These are phyloP conservation scores for Rhodotorula glutinis DNA, from an alignment of 1,284 basidiomycete genomes.

Conservation along the genomic window DNA sequence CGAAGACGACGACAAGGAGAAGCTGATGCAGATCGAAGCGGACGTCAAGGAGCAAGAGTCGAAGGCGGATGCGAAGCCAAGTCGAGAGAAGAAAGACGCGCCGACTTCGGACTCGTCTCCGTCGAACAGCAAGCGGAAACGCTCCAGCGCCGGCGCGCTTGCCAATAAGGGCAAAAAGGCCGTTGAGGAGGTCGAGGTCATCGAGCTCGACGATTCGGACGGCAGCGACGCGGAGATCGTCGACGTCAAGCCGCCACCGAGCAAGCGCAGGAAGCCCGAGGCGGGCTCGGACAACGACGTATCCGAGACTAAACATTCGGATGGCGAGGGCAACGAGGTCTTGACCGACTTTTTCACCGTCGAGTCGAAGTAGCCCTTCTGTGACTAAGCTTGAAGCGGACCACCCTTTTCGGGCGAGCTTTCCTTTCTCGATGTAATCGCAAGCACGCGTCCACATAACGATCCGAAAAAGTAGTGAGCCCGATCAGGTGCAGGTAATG, in stretches of 20 bases:
- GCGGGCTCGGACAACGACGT: not conserved
- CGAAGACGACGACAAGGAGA: slow-evolving; percentile 8
- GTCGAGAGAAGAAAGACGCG: too few species aligned
- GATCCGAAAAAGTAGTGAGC: too few species aligned
- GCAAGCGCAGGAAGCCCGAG: not conserved
- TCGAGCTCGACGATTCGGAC: not conserved
- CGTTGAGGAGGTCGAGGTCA: not conserved
- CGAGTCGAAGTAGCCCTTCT: too few species aligned
- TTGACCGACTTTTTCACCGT: slow-evolving; percentile 10
- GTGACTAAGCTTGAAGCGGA: not conserved
- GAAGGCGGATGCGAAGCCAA: not conserved
- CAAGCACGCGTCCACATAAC: too few species aligned
- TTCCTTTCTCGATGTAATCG: too few species aligned
- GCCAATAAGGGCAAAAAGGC: not conserved
- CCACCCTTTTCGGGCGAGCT: too few species aligned
- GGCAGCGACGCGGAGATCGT: too few species aligned
- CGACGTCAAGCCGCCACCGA: too few species aligned
- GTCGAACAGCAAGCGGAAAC: not conserved
- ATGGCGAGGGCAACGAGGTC: slow-evolving; percentile 11
- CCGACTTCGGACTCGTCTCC: too few species aligned
- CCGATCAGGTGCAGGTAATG: too few species aligned
- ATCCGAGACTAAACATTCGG: not conserved
- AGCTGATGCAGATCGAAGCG: slow-evolving; percentile 1
- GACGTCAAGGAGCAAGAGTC: not conserved
- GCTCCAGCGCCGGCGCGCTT: too few species aligned